Base-by-base conservation (phyloP, 2,329 filamentous ascomycete genomes). In the Sclerotiophoma versabilis region DNA sequence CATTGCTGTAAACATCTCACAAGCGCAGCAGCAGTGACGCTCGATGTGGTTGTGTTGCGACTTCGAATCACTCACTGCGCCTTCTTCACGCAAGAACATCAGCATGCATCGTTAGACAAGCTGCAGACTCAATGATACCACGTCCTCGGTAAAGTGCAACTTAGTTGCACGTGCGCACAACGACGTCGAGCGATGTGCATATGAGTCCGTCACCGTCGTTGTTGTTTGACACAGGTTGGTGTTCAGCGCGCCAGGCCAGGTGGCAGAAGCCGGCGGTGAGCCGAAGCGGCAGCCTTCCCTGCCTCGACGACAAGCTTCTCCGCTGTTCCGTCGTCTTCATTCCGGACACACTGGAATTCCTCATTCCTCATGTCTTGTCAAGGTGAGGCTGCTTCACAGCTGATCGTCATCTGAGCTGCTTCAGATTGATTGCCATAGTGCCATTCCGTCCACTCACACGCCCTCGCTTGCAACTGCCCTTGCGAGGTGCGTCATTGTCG, bases 41-140 rank as follows among this genome's bases (percentile, higher is more conserved):
- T 38, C 9, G n/a, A 49, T 27, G 47, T 37, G 32, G 36, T 22
- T 17, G 44, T 22, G 38, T 37, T 19, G 22, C 51, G 44, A 37
- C 26, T 39, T 25, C 14, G 26, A 44, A 30, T 33, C 45, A 48
- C 29, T 32, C 49, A 53, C 44, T 44, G 46, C 45, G 20, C 37
- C 55, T 55, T 46, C 56, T 49, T 49, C 44, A 32, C 54, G 51
- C 47, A 47, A 23, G 20, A 15, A 32, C 37, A 45, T 22, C 27
- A 23, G 23, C 29, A 38, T 29, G 26, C 25, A 7, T 11, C 4
- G 51, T 55, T 14, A 30, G 36, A 52, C 51, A 38, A 34, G 32
- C 34, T 39, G 27, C 20, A 26, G 43, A 11, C 19, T 29, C 44
- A 36, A 41, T 30, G 23, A 12, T 9, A 20, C 29, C 39, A 26